phyloP scores from a whole-genome alignment of 345 rosid species.

The Linum trigynum region DNA sequence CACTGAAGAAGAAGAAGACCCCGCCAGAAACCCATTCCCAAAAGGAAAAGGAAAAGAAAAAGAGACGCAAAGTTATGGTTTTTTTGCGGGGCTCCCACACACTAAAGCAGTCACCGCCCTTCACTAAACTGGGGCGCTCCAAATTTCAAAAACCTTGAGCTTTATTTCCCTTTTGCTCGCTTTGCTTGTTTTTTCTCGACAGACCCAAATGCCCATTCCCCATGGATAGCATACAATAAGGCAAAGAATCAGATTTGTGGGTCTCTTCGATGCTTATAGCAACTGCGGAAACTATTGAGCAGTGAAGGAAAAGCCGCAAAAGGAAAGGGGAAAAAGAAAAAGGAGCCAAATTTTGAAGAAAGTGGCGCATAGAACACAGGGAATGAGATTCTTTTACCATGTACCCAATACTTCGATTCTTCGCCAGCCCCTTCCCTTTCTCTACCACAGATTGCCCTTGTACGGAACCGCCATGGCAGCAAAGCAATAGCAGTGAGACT shows the following conservation, averaged over 20 bases:
- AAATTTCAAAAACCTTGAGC: neutral
- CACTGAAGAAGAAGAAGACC: neutral
- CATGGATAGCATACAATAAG: neutral
- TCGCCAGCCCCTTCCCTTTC: neutral
- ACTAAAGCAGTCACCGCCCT: too few relatives aligned
- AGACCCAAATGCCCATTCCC: neutral
- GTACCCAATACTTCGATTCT: neutral
- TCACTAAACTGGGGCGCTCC: neutral
- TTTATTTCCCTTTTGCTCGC: neutral
- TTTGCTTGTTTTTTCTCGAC: neutral
- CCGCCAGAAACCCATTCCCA: neutral
- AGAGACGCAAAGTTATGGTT: neutral
- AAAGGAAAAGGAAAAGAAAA: neutral
- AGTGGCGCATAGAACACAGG: neutral
- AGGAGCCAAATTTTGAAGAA: neutral
- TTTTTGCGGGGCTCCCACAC: neutral
- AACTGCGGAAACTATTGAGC: neutral
- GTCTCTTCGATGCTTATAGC: neutral
- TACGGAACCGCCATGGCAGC: neutral
- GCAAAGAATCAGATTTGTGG: neutral
- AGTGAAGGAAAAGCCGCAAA: neutral
- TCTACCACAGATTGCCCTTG: neutral
- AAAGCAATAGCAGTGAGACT: neutral
- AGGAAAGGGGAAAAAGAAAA: neutral
- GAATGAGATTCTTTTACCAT: neutral